phyloP scores from a whole-genome alignment of 164 flowering plant genomes.

The Tetrastigma voinierianum region DNA sequence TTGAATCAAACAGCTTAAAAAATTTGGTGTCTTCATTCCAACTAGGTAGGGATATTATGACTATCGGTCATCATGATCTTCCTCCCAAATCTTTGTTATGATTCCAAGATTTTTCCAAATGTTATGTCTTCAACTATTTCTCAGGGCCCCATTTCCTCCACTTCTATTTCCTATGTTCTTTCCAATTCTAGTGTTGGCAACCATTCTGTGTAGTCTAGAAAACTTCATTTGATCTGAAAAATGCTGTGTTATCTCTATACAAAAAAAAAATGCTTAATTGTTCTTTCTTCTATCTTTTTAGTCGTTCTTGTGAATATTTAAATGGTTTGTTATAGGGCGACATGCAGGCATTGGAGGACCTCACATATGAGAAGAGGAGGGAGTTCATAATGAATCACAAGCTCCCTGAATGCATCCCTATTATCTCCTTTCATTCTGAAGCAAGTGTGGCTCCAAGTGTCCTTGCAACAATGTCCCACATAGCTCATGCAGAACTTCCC shows the following conservation, averaged over 20 bases:
- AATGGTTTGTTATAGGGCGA: slow-evolving; percentile 55
- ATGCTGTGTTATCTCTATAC: too few relatives aligned
- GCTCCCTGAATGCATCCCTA: slow-evolving; percentile 65
- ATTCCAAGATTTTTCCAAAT: background rate
- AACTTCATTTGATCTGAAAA: background rate
- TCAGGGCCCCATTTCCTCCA: background rate
- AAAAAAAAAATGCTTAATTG: too few relatives aligned
- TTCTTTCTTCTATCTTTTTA: background rate
- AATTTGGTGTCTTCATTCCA: background rate
- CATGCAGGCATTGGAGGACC: slow-evolving; percentile 80
- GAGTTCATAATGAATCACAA: slow-evolving; percentile 72
- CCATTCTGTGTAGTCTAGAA: too few relatives aligned
- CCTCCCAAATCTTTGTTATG: background rate
- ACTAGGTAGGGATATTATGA: background rate
- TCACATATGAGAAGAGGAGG: slow-evolving; percentile 81
- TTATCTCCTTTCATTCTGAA: slow-evolving; percentile 85
- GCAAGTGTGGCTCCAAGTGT: slow-evolving; percentile 67
- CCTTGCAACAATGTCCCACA: slow-evolving; percentile 71
- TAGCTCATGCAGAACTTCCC: slow-evolving; percentile 91
- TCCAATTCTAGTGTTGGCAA: too few relatives aligned
- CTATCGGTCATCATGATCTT: background rate
- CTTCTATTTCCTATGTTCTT: background rate
- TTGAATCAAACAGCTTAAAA: background rate
- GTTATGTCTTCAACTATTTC: background rate
- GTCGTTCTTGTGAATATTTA: background rate